phyloP scores from a whole-genome alignment of 2,329 filamentous ascomycete genomes.

The Magnaporthales sp. region DNA sequence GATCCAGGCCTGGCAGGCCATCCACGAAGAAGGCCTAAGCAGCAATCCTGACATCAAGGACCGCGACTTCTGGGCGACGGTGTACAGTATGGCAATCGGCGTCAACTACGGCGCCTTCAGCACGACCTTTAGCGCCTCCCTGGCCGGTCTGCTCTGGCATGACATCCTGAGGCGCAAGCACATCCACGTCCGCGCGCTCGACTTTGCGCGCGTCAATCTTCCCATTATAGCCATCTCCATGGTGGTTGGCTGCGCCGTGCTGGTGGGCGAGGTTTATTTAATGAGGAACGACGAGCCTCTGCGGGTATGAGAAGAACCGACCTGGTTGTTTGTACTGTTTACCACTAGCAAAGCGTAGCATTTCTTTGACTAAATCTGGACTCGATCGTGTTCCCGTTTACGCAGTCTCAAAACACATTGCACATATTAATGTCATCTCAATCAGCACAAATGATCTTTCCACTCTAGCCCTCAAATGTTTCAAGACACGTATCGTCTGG shows the following conservation, averaged over 20 bases:
- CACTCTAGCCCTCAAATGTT: no score
- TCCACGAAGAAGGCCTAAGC: slow-evolving; percentile 32
- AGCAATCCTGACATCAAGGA: slow-evolving; percentile 39
- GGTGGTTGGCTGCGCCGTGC: slow-evolving; percentile 51
- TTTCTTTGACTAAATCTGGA: background rate
- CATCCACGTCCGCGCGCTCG: slow-evolving; percentile 52
- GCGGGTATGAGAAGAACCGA: background rate
- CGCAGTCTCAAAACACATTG: no score
- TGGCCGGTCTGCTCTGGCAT: slow-evolving; percentile 64
- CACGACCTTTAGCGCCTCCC: slow-evolving; percentile 60
- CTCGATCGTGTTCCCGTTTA: no score
- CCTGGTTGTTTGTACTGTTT: background rate
- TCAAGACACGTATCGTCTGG: no score
- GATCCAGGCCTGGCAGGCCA: slow-evolving; percentile 58
- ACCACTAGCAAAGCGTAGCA: background rate
- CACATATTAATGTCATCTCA: background rate
- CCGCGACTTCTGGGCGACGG: slow-evolving; percentile 63
- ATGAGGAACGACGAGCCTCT: slow-evolving; percentile 24
- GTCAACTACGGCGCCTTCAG: slow-evolving; percentile 71
- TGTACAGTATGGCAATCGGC: slow-evolving; percentile 67
- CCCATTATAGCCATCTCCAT: slow-evolving; percentile 64
- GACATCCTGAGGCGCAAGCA: slow-evolving; percentile 62
- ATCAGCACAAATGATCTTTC: no score
- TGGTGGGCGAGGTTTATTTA: slow-evolving; percentile 58
- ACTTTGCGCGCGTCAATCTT: slow-evolving; percentile 61